These are phyloP conservation scores for Spiromastix sp. DNA, from an alignment of 2,329 filamentous ascomycete species.

Conservation along the genomic window DNA sequence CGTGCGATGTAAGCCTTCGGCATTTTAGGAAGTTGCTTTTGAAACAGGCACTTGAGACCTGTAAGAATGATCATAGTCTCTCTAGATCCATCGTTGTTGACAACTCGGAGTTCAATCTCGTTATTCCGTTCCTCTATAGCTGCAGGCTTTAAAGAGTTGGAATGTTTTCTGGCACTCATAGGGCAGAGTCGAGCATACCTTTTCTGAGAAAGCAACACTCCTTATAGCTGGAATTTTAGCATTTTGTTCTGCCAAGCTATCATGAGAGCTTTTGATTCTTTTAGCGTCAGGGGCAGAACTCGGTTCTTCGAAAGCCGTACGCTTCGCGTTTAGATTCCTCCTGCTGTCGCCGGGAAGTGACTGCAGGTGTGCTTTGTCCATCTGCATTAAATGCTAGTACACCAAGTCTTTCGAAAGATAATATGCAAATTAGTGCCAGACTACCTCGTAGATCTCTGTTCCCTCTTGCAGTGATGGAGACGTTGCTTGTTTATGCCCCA, in stretches of 20 bases:
- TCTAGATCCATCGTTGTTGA: slow-evolving; percentile 72
- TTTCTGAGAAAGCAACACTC: slow-evolving; percentile 67
- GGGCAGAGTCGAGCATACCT: slow-evolving; percentile 40
- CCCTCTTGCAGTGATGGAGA: neutral
- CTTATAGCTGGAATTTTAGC: slow-evolving; percentile 6
- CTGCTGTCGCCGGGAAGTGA: neutral
- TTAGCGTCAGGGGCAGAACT: slow-evolving; percentile 13
- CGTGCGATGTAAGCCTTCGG: slow-evolving; percentile 88
- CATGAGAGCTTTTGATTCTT: slow-evolving; percentile 18
- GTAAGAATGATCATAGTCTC: slow-evolving; percentile 77
- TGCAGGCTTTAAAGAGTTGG: slow-evolving; percentile 46
- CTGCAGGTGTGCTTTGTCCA: slow-evolving; percentile 5
- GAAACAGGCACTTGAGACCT: slow-evolving; percentile 80
- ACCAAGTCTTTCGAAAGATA: neutral
- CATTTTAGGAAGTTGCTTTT: slow-evolving; percentile 89
- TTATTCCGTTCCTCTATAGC: slow-evolving; percentile 77
- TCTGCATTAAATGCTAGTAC: slow-evolving; percentile 1
- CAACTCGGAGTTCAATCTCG: slow-evolving; percentile 81
- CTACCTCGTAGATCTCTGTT: neutral
- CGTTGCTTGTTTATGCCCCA: too few relatives aligned
- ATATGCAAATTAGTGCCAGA: slow-evolving; percentile 2
- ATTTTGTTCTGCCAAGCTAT: slow-evolving; percentile 10
- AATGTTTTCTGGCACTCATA: slow-evolving; percentile 12
- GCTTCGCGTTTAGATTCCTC: slow-evolving; percentile 11
- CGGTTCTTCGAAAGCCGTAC: slow-evolving; percentile 16